Evolutionary conservation across 148 eudicot genomes (phyloP).

Genomic region (Persicaria tinctoria): DNA sequence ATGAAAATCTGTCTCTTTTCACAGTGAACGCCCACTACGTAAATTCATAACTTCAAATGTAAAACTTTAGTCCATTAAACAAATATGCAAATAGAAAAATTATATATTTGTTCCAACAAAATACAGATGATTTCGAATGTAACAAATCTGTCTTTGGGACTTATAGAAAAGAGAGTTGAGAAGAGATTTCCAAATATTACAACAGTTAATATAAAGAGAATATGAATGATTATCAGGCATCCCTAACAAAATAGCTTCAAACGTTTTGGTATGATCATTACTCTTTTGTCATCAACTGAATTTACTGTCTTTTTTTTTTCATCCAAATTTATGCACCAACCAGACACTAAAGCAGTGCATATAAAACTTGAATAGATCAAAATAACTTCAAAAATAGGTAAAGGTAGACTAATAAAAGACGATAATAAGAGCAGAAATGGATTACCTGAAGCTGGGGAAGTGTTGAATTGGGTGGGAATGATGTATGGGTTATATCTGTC

Average conservation of each 20-base stretch:
- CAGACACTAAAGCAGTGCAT: background rate
- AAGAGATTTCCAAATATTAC: background rate
- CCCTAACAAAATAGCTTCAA: background rate
- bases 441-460: conserved; percentile 72
- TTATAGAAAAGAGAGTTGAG: background rate
- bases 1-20: background rate
- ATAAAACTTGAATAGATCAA: background rate
- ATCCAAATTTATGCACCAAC: background rate
- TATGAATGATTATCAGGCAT: background rate
- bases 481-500: conserved; percentile 32
- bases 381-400: background rate
- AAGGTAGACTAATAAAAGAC: background rate
- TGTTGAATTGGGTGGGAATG: conserved; percentile 51
- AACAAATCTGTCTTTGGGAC: background rate
- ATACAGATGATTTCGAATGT: background rate
- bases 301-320: background rate
- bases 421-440: background rate
- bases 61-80: background rate
- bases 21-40: background rate
- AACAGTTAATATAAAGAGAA: background rate
- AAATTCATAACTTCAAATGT: background rate
- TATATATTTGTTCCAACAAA: background rate
- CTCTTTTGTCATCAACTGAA: background rate
- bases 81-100: background rate
- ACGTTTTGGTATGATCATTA: background rate